Evolutionary conservation across 768 basidiomycete species (phyloP), one percentile per base, ranked within the genome.

Genomic region (Boletus tomentosulus): DNA sequence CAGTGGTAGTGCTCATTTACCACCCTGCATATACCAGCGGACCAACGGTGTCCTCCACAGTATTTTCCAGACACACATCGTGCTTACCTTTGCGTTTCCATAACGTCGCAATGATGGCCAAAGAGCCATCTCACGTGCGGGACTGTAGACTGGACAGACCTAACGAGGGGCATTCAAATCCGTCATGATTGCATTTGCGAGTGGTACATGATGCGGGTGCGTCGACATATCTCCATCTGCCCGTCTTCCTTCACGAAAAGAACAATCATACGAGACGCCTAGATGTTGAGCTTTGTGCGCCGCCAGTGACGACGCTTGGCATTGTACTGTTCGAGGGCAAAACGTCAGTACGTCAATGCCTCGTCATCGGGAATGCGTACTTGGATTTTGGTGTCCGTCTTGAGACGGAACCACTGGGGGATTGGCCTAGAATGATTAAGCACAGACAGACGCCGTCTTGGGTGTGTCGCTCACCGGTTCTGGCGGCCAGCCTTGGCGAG

Each of bases 221-320:
- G 47, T 56, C 57, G 57, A 55, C 56, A 46, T 34, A 54, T 59
- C 59, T 61, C 62, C 55, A 39, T 50, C 56, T 54, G 34, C 38
- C 47, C 31, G 19, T 19, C 19, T 19, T 19, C 19, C 19, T 19
- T 19, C 19, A 19, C 19, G 19, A 19, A 19, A 19, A 19, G 19
- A 19, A 19, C 19, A 19, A 19, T 19, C 19, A 19, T 19, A 19
- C 19, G 19, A 45, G 47, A 39, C 9, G 59, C 55, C 79, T 85
- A 96, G 74, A 97, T 87, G 82, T 95, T 95, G 78, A 98, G 85
- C 82, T 98, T 98, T 60, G 96, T 98, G 75, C 96, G 88, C 72
- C 96, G 84, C 96, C 96, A 99, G 82, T 99, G 96, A 73, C 96
- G 89, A 64, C 96, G 84, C 81, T 98, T 98, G 61, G 89, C 87